Evolutionary conservation across 495 filamentous ascomycete species (phyloP), one percentile per base, ranked within the genome.

Genomic region (Penicillium nucicola): DNA sequence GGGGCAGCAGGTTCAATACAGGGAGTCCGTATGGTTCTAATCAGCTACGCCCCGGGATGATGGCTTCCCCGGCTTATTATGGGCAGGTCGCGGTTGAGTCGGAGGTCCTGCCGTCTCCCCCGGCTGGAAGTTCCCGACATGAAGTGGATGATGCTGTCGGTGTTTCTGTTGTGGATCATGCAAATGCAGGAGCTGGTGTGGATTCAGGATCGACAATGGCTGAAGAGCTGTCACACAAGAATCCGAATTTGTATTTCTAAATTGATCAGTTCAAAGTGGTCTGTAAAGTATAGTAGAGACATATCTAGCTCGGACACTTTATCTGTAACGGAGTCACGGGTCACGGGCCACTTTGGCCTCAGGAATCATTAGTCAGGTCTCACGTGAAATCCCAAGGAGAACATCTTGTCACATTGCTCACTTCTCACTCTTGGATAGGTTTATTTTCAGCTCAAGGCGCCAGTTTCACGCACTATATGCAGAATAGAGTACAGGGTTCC

Each of bases 241-340:
- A 53, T 32, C 53, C 61, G 19, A 55, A 42, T 19, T 48, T 65
- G 40, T 65, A 65, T 18, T 65, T 65, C 38, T 63, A 28, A 48
- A 57, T 25, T 1, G 17, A 39, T 2, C 11, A 30, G 19, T 31
- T 40, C 10, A 12, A 23, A 12, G 19, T n/a, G 18, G 5, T 18
- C 5, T 13, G 7, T 22, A n/a, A n/a, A n/a, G 2, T 22, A 22
- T 22, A 25, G 37, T 35, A 17, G 31, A 36, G 20, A 19, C n/a
- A n/a, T n/a, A n/a, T 32, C 23, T 37, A 31, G 50, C 44, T 13
- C 38, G 7, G 5, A 35, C 45, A 49, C 23, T 48, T 32, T 51
- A 58, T 48, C 50, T 52, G 58, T 41, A 36, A 61, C 54, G 32
- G 47, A n/a, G 50, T 45, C 48, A n/a, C n/a, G 55, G 48, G 53